phyloP scores from a whole-genome alignment of 371 early-diverging fungal genomes.

The Mortierella sp. region DNA sequence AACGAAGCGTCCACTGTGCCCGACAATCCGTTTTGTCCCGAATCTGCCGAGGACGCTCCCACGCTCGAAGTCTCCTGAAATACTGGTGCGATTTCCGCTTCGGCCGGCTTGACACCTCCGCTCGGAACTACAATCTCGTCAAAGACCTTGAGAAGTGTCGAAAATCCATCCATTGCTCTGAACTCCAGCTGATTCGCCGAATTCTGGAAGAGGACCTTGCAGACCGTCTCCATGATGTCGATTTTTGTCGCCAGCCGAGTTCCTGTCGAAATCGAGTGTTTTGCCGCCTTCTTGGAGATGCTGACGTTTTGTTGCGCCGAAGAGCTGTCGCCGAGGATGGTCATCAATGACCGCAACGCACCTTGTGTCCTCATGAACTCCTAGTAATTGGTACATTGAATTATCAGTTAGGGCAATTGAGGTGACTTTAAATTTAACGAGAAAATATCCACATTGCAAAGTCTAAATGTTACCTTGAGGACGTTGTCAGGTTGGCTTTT shows the following conservation, averaged over 20 bases:
- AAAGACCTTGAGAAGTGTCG: slow-evolving; percentile 52
- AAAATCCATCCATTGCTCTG: slow-evolving; percentile 56
- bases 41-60: not conserved
- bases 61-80: not conserved
- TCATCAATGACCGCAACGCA: slow-evolving; percentile 54
- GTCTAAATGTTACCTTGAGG: slow-evolving; percentile 28
- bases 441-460: not conserved
- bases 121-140: slow-evolving; percentile 51
- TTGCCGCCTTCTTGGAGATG: slow-evolving; percentile 21
- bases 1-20: slow-evolving; percentile 2
- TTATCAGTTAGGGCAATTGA: not conserved
- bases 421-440: not conserved
- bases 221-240: slow-evolving; percentile 60
- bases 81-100: not conserved
- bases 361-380: slow-evolving; percentile 60
- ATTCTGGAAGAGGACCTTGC: slow-evolving; percentile 58
- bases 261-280: slow-evolving; percentile 29
- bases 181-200: slow-evolving; percentile 57
- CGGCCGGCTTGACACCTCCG: not conserved
- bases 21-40: slow-evolving; percentile 1
- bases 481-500: slow-evolving; percentile 56
- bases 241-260: slow-evolving; percentile 55
- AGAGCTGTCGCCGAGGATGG: slow-evolving; percentile 41
- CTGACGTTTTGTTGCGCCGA: slow-evolving; percentile 7
- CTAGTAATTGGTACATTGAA: slow-evolving; percentile 13